Conservation (phyloP, 2,329 filamentous ascomycete genomes). For the Xenoacremonium recifei region DNA sequence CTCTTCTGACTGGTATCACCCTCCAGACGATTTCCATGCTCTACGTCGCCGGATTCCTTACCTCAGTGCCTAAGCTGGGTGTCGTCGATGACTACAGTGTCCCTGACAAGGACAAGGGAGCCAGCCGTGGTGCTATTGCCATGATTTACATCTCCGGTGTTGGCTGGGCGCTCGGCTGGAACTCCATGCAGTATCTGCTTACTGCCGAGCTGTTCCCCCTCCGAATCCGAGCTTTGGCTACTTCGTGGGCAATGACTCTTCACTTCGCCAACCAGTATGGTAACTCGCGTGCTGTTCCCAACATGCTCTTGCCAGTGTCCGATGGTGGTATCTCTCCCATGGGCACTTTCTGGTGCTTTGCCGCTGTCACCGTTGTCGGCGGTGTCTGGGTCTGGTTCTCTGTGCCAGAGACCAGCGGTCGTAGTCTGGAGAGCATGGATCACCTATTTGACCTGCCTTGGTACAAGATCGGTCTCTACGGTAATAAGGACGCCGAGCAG, state of each 20-base stretch:
- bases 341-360: slow-evolving; percentile 78
- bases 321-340: slow-evolving; percentile 52
- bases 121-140: slow-evolving; percentile 66
- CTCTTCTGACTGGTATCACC: slow-evolving; percentile 58
- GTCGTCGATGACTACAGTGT: slow-evolving; percentile 48
- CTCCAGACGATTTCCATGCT: slow-evolving; percentile 61
- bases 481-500: slow-evolving; percentile 50
- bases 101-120: slow-evolving; percentile 46
- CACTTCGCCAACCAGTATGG: slow-evolving; percentile 81
- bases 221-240: slow-evolving; percentile 68
- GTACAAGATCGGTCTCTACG: slow-evolving; percentile 67
- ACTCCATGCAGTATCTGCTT: slow-evolving; percentile 75
- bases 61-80: slow-evolving; percentile 58
- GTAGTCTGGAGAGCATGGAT: slow-evolving; percentile 69
- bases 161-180: slow-evolving; percentile 72
- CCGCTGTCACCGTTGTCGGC: slow-evolving; percentile 64
- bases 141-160: slow-evolving; percentile 71
- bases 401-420: slow-evolving; percentile 69
- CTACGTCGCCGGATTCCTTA: slow-evolving; percentile 62
- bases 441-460: slow-evolving; percentile 69
- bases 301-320: slow-evolving; percentile 60
- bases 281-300: slow-evolving; percentile 71
- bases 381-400: slow-evolving; percentile 70
- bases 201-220: slow-evolving; percentile 77
- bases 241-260: slow-evolving; percentile 72